These are phyloP conservation scores for Xylaria cubensis DNA, from an alignment of 495 filamentous ascomycete species.

Conservation along the genomic window DNA sequence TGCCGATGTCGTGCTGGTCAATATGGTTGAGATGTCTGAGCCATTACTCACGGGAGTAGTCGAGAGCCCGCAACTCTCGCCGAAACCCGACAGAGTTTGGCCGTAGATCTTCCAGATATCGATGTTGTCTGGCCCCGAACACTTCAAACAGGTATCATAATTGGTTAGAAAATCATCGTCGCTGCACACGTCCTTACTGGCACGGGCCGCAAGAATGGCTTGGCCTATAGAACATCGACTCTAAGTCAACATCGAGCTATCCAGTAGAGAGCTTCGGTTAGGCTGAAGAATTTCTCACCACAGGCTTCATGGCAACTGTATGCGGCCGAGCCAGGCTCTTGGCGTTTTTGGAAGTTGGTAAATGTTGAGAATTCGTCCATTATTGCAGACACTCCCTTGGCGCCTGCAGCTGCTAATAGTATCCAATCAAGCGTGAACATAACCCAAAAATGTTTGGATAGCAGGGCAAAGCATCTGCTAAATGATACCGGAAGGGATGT, in stretches of 20 bases:
- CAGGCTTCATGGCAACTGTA: conserved; percentile 60
- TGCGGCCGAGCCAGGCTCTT: conserved; percentile 50
- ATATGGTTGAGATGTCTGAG: neutral
- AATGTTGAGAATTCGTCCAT: conserved; percentile 30
- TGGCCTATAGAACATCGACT: conserved; percentile 41
- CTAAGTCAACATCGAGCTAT: neutral
- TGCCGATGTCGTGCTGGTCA: neutral
- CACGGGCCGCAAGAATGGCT: conserved; percentile 46
- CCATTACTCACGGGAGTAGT: conserved; percentile 41
- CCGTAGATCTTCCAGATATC: conserved; percentile 55
- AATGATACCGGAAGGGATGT: neutral
- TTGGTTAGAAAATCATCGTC: conserved; percentile 49
- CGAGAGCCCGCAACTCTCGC: conserved; percentile 48
- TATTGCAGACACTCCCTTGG: conserved; percentile 30
- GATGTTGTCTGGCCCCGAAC: conserved; percentile 49
- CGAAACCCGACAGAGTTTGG: conserved; percentile 41
- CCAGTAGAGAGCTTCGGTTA: neutral
- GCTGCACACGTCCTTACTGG: conserved; percentile 46
- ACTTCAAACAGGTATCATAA: conserved; percentile 52
- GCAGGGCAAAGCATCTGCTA: neutral
- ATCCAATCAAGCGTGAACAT: conserved; percentile 31
- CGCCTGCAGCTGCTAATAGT: conserved; percentile 30
- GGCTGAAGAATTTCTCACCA: conserved; percentile 40
- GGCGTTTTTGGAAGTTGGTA: conserved; percentile 41
- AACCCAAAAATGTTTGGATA: neutral